Evolutionary conservation across 75 land plant species (phyloP), one percentile per base, ranked within the genome.

Genomic region (Isoetes taiwanensis): DNA sequence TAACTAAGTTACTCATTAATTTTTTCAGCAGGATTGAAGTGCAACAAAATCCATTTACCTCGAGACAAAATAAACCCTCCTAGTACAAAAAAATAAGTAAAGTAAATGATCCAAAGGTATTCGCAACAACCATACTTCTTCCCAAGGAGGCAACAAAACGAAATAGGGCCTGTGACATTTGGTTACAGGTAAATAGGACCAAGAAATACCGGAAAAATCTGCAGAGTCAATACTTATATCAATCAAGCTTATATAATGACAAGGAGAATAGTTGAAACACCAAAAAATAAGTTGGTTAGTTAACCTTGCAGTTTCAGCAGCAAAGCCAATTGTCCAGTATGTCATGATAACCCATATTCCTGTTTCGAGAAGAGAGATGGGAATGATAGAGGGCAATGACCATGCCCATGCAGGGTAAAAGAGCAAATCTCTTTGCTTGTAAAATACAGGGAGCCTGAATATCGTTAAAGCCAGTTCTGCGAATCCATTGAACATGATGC

Each of bases 391-490:
- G 32, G 80, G 81, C 10, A 80, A 48, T 9, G 65, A 56, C 63
- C 53, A 80, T 9, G 71, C 74, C 83, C 83, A 80, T 11, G 83
- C 52, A 3, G 81, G 83, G 59, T 61, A 78, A 24, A 80, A 80
- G 41, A 78, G 48, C 0, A 70, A 56, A 41, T 80, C 83, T 26
- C 81, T 62, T 30, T 80, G 83, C 39, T 80, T 77, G 58, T 73
- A 80, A 48, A 73, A 77, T 30, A 80, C 74, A 28, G 81, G 83
- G 10, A 78, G 72, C 1, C 70, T 62, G 11, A 2, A 12, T 1
- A 75, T 62, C 1, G 68, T 72, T 66, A 79, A 11, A 3, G 72
- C 32, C 34, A 68, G 27, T 70, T 73, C 81, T n/a, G 65, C 71
- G 29, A 72, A 43, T 8, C 77, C 83, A 42, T 78, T 78, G 32